Base-by-base conservation (phyloP, 2,329 filamentous ascomycete species). In the Pseudogymnoascus sp. region DNA sequence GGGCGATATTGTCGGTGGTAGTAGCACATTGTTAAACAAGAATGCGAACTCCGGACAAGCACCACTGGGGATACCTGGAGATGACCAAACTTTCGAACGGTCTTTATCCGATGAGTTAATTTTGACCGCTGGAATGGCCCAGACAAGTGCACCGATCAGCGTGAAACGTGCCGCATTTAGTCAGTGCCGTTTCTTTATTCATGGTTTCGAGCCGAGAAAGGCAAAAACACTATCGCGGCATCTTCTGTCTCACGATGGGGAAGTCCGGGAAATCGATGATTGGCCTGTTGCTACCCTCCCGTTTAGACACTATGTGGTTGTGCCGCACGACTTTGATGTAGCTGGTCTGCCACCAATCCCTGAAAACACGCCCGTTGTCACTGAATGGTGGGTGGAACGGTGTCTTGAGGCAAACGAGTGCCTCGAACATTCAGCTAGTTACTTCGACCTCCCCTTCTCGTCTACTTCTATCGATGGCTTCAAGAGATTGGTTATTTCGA, bases 381-480 rank as follows among this genome's bases (percentile, higher is more conserved):
- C 92, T 10, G 92, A 96, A 72, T 96, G 95, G 81, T 99, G 93
- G 83, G 82, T 99, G 62, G 95, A 99, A 76, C 85, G 86, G 59
- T 97, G 93, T 73, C 78, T 99, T 40, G 87, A 93, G 72, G 84
- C 85, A 67, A 95, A 90, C 74, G 78, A 77, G 26, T 83, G 93
- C 69, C 80, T 91, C 57, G 79, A 88, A 31, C 91, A 92, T 4
- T 78, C 80, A 61, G 79, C 84, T 4, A 86, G 95, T 72, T 81
- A 90, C 42, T 82, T 96, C 23, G 92, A 91, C 64, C 85, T 85
- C 6, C 92, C 95, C 2, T 90, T 97, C 66, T 81, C 85, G 5
- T 77, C 78, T 31, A 89, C 91, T 68, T 88, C 86, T 38, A 84
- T 96, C 33, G 70, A 78, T 72, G 89, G 83, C 0, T 93, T 96